These are phyloP conservation scores for Ceratobasidium papillatum DNA, from an alignment of 1,284 basidiomycete genomes.

Conservation along the genomic window DNA sequence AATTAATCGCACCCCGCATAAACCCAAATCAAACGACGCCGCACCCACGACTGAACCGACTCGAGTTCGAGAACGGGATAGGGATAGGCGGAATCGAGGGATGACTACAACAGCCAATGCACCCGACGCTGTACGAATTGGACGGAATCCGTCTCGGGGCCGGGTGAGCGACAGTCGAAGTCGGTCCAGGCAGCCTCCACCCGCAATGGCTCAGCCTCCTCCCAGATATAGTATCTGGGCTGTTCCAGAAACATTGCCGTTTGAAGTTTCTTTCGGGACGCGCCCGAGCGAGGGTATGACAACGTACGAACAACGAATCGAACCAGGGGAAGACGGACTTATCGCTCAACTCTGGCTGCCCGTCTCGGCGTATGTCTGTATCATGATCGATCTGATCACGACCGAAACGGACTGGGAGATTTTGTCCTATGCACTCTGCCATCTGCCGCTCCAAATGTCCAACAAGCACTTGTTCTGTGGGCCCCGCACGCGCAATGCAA, in stretches of 20 bases:
- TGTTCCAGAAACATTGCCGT: constrained; percentile 77
- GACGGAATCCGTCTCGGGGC: constrained; percentile 62
- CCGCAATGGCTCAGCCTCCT: constrained; percentile 49
- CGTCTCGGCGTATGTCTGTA: constrained; percentile 78
- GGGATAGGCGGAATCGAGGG: constrained; percentile 49
- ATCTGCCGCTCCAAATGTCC: constrained; percentile 88
- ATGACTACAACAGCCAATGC: constrained; percentile 48
- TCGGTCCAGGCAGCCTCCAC: constrained; percentile 65
- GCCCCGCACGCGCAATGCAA: constrained; percentile 72
- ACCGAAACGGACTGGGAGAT: constrained; percentile 92
- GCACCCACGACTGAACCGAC: constrained; percentile 2
- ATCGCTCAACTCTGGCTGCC: constrained; percentile 68
- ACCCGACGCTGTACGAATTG: constrained; percentile 58
- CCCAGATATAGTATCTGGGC: constrained; percentile 72
- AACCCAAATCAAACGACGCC: constrained; percentile 2
- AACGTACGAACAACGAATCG: constrained; percentile 62
- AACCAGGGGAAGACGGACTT: constrained; percentile 51
- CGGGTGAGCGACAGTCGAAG: constrained; percentile 69
- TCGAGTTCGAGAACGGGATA: constrained; percentile 45
- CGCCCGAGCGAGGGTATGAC: constrained; percentile 76
- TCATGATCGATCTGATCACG: constrained; percentile 74
- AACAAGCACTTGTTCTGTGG: constrained; percentile 99
- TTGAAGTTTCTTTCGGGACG: constrained; percentile 70
- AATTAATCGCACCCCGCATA: constrained; percentile 45
- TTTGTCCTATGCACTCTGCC: constrained; percentile 89